Evolutionary conservation across 2,329 filamentous ascomycete species (phyloP), one percentile per base, ranked within the genome.

Genomic region (Fusarium tanahbumbuense): DNA sequence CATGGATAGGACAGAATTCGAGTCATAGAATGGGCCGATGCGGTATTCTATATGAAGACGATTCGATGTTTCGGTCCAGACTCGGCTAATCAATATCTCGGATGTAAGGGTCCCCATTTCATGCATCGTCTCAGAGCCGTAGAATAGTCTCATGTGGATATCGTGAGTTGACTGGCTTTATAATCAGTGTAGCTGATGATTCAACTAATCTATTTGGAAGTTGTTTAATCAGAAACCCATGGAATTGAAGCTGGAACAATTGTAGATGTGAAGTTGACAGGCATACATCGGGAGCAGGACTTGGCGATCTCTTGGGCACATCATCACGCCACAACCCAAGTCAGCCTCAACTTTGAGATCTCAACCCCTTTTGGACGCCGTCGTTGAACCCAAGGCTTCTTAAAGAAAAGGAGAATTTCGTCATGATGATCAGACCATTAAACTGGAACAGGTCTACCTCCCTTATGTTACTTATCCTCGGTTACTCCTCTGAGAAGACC

Each of bases 21-120:
- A 49, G 41, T 63, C 49, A 40, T 30, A 58, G 41, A 28, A 64
- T 68, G 41, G 67, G 52, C 45, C 22, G 41, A 37, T 30, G 2
- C 6, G 56, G 27, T 23, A 49, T 48, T 46, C 20, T 66, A 65
- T 64, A 60, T 72, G 48, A 71, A 45, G 46, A 62, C 60, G 55
- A 54, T 55, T 62, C 57, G 62, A 59, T 49, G 47, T 46, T 65
- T 75, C 73, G 73, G 73, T 64, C 64, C 63, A 73, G 64, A 52
- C 68, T 75, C 73, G 73, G 73, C 73, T 75, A 75, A 67, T 67
- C 59, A 54, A 40, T 28, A 40, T 64, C 47, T 74, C 71, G 71
- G 71, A 47, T 72, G 58, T 56, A 75, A 73, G 73, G 73, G 69
- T 57, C 46, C 23, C 20, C 28, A 60, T 60, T 49, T 45, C 34